Conservation (phyloP, 179 eudicot genomes). For the Gypsophila paniculata region DNA sequence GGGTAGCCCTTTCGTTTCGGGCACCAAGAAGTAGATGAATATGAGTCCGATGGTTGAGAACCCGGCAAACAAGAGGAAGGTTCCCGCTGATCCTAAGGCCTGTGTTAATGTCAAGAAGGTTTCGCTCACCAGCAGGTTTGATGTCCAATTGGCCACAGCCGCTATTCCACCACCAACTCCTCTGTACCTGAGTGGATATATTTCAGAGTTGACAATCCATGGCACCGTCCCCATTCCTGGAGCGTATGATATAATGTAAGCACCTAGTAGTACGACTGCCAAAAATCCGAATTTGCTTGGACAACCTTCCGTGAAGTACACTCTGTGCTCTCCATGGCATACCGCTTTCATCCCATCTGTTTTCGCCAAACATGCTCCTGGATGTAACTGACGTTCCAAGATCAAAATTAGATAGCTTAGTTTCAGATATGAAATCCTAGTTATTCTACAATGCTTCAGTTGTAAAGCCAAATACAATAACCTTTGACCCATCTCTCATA, state of each 20-base stretch:
- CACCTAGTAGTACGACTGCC: conserved; percentile 52
- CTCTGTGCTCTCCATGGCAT: conserved; percentile 44
- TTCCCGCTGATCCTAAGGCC: conserved; percentile 55
- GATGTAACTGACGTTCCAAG: conserved; percentile 33
- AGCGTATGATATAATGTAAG: conserved; percentile 56
- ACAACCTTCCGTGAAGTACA: conserved; percentile 65
- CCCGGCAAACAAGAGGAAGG: conserved; percentile 65
- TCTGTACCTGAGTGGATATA: conserved; percentile 63
- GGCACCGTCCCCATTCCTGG: conserved; percentile 85
- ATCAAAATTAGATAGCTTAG: neutral
- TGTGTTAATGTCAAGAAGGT: conserved; percentile 60
- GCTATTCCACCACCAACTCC: conserved; percentile 73
- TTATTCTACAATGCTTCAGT: neutral
- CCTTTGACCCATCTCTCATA: neutral
- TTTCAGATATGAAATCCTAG: neutral
- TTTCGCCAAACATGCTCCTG: conserved; percentile 58
- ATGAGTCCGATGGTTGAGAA: conserved; percentile 46
- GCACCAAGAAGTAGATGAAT: conserved; percentile 58
- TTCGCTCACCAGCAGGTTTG: conserved; percentile 68
- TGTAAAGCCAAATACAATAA: neutral
- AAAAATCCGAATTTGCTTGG: conserved; percentile 61
- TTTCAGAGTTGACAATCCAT: conserved; percentile 79
- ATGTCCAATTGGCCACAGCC: conserved; percentile 61
- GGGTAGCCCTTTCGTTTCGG: conserved; percentile 74
- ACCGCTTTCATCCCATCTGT: conserved; percentile 37